Conservation (phyloP, 306 rosid genomes). For the Vicia faba region DNA sequence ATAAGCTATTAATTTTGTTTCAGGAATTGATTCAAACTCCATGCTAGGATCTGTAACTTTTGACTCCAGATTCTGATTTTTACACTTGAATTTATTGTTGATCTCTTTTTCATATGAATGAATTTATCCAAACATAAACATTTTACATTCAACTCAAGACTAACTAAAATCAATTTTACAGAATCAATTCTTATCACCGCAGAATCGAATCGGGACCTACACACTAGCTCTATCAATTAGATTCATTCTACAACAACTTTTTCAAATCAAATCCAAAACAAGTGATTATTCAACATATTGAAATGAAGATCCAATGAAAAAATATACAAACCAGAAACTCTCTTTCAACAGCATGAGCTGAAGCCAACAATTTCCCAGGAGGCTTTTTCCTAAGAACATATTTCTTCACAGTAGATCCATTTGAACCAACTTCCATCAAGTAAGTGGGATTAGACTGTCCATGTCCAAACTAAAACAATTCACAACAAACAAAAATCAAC, state of each 20-base stretch:
- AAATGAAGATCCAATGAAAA: neutral
- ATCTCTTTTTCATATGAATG: too few relatives aligned
- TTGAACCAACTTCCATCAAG: slow-evolving; percentile 65
- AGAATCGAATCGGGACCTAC: neutral
- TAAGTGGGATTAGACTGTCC: slow-evolving; percentile 95
- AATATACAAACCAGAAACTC: slow-evolving; percentile 72
- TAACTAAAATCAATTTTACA: neutral
- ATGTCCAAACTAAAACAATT: slow-evolving; percentile 73
- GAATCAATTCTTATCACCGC: neutral
- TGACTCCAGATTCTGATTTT: neutral
- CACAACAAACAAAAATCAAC: slow-evolving; percentile 3
- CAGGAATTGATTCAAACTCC: neutral
- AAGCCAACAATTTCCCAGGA: slow-evolving; percentile 69
- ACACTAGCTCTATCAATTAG: neutral
- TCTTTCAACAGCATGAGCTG: slow-evolving; percentile 97
- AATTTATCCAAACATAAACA: too few relatives aligned
- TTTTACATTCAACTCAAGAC: neutral
- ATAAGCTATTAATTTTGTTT: too few relatives aligned
- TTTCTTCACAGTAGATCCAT: slow-evolving; percentile 50
- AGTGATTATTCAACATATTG: neutral
- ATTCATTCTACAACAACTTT: slow-evolving; percentile 5
- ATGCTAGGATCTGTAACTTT: too few relatives aligned
- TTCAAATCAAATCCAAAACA: slow-evolving; percentile 28
- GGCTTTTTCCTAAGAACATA: slow-evolving; percentile 95
- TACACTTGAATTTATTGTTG: neutral